Conservation (phyloP, 257 asterid species). For the Primulina tabacum region DNA sequence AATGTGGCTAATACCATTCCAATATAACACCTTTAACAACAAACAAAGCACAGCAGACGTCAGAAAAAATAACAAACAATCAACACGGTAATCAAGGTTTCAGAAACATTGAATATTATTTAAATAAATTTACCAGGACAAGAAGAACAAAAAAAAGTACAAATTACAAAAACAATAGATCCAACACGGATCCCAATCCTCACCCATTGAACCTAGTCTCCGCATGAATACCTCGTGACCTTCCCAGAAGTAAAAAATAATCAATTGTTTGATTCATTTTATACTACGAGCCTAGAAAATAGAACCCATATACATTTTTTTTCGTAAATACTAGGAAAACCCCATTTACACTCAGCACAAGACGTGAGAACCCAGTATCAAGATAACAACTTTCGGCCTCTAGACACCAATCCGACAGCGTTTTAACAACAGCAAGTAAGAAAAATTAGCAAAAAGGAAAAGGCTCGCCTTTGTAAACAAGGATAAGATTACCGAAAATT, state of each 20-base stretch:
- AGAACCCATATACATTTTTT: slow-evolving; percentile 32
- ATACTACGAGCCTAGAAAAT: slow-evolving; percentile 34
- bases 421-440: slow-evolving; percentile 19
- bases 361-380: slow-evolving; percentile 38
- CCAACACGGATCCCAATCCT: slow-evolving; percentile 91
- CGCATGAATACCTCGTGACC: slow-evolving; percentile 26
- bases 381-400: slow-evolving; percentile 42
- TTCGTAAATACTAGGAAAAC: slow-evolving; percentile 24
- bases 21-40: slow-evolving; percentile 46
- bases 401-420: slow-evolving; percentile 25
- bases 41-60: slow-evolving; percentile 25
- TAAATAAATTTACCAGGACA: slow-evolving; percentile 34
- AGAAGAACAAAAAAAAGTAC: slow-evolving; percentile 41
- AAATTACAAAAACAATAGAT: slow-evolving; percentile 44
- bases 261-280: slow-evolving; percentile 5
- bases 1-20: slow-evolving; percentile 54
- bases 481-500: slow-evolving; percentile 10
- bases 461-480: slow-evolving; percentile 25
- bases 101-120: slow-evolving; percentile 41
- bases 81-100: slow-evolving; percentile 54
- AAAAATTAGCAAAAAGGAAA: neutral
- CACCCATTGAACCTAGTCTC: slow-evolving; percentile 71
- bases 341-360: slow-evolving; percentile 26
- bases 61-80: slow-evolving; percentile 26
- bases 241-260: slow-evolving; percentile 28